Conservation (phyloP, 371 early-diverging fungal species). For the Smittium mucronatum region DNA sequence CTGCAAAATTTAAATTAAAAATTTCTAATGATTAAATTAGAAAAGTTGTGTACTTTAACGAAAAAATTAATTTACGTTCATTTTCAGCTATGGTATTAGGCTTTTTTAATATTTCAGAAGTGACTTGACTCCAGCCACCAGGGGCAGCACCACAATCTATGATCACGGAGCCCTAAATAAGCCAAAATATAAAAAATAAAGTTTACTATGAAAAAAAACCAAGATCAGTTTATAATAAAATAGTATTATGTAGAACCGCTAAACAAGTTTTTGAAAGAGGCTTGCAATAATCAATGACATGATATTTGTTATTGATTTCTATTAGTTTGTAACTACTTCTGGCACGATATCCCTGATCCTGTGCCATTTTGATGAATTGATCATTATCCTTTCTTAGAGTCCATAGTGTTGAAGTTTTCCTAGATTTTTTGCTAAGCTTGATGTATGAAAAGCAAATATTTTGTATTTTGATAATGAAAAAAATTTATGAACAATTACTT, state of each 20-base stretch:
- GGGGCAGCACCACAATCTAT: conserved; percentile 85
- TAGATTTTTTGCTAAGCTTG: not conserved
- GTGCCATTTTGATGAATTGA: conserved; percentile 51
- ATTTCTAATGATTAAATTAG: not conserved
- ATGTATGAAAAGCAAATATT: not conserved
- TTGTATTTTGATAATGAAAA: not conserved
- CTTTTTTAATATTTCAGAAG: conserved; percentile 24
- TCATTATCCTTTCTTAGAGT: conserved; percentile 53
- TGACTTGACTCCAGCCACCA: conserved; percentile 90
- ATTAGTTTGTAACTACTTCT: conserved; percentile 81
- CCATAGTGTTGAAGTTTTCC: conserved; percentile 47
- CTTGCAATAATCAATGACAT: conserved; percentile 40
- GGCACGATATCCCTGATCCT: conserved; percentile 59
- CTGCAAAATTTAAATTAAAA: not conserved
- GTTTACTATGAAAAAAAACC: no score
- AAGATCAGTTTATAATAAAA: no score
- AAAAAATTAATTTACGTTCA: not conserved
- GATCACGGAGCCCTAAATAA: conserved; percentile 25
- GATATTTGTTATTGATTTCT: conserved; percentile 60
- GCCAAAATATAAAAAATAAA: not conserved
- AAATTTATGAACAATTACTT: no score
- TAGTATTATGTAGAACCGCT: no score
- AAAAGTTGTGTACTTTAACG: not conserved
- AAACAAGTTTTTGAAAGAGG: not conserved
- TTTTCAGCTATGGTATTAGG: not conserved